Base-by-base conservation (phyloP, 164 flowering plant genomes). In the Vitis labrusca region DNA sequence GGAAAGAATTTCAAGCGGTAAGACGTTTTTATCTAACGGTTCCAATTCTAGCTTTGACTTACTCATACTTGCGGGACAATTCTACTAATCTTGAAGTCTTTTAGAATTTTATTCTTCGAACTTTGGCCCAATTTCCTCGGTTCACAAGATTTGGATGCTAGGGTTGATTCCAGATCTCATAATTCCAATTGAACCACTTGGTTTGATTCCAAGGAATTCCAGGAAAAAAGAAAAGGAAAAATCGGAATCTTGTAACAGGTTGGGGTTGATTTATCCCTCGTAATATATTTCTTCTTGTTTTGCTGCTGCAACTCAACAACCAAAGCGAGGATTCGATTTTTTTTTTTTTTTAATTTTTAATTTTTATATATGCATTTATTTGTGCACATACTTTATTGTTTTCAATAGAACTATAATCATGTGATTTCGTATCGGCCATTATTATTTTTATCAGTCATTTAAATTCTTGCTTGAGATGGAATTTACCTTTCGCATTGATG, bases 151-250 rank as follows among this genome's bases (percentile, higher is more conserved):
- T 57, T 57, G 59, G 11, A 57, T 57, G 17, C 27, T 57, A 19
- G 59, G 30, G 51, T 64, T 64, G 4, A 3, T 64, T 27, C 13
- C 66, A 64, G 66, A 64, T 64, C 66, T 50, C 30, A 49, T 52
- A 19, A 10, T 63, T 64, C 55, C 10, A 1, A 64, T 50, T 19
- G 55, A 50, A 49, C 55, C 11, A 17, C n/a, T 2, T 12, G 5
- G 15, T 53, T 53, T 57, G 23, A 9, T 57, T 57, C 29, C 59
- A 1, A 17, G 27, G 9, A 57, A 19, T 57, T 19, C 16, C 15
- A 16, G 64, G 47, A 61, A 32, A 11, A 9, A 23, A 23, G 8
- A 5, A 1, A 23, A 23, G 27, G 27, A 23, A 2, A 1, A 23
- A 23, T 23, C 27, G 27, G 27, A 23, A 23, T 23, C 27, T 37